These are phyloP conservation scores for Colletotrichum sidae DNA, from an alignment of 2,329 filamentous ascomycete genomes.

Conservation along the genomic window DNA sequence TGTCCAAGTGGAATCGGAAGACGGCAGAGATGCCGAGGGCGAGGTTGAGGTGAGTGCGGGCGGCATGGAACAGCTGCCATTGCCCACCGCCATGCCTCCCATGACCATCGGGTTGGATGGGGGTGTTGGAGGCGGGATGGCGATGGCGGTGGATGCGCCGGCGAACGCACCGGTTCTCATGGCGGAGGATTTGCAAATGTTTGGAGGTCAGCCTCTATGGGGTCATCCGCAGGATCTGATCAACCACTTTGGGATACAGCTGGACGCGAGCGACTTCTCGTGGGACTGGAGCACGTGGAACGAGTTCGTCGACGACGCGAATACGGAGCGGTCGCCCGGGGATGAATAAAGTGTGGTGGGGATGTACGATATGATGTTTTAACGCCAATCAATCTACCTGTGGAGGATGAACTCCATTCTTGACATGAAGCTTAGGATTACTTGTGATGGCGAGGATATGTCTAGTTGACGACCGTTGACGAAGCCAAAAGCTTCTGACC, in stretches of 20 bases:
- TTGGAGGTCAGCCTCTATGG: constrained; percentile 29
- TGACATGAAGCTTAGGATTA: no score
- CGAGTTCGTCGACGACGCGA: constrained; percentile 57
- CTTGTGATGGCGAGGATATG: no score
- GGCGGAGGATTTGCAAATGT: constrained; percentile 23
- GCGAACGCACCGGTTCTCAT: neutral
- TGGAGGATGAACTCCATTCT: neutral
- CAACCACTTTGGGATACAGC: constrained; percentile 38
- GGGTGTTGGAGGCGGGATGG: neutral
- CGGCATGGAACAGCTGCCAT: neutral
- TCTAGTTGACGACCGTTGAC: no score
- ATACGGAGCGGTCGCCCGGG: constrained; percentile 46
- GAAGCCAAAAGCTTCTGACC: no score
- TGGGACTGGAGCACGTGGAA: constrained; percentile 56
- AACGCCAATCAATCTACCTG: constrained; percentile 14
- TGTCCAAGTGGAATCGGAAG: neutral
- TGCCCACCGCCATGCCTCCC: constrained; percentile 5
- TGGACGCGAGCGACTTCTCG: constrained; percentile 34
- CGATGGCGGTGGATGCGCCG: constrained; percentile 15
- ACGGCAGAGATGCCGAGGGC: neutral
- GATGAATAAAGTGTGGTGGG: constrained; percentile 37
- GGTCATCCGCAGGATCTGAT: constrained; percentile 42
- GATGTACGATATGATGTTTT: constrained; percentile 6
- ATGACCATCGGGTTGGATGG: neutral
- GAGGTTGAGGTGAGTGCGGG: neutral